Base-by-base conservation (phyloP, 306 rosid species). In the Begonia fuchsioides region DNA sequence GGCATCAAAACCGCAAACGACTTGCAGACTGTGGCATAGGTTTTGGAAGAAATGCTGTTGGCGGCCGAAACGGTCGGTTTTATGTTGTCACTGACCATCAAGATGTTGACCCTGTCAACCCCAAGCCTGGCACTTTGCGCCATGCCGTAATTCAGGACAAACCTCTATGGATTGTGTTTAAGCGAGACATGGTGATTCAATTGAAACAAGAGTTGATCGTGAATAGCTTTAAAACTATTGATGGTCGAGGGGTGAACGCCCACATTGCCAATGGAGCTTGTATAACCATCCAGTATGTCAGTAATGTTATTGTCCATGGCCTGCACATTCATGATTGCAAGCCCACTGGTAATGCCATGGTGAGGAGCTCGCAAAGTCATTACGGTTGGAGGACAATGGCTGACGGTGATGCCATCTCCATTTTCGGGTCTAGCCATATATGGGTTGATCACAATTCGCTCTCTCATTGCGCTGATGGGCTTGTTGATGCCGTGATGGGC, bases 311-410 rank as follows among this genome's bases (percentile, higher is more conserved):
- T 39, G 64, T 92, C 53, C 98, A 92, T 48, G 98, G 98, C 5
- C 73, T 92, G n/a, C 98, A 92, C 58, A 77, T 92, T 51, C 98
- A 92, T 66, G 98, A 92, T 45, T 92, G 98, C 71, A 75, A 71
- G 64, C 96, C 98, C 9, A 92, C 98, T 0, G 98, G 98, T 3
- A 86, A 92, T 71, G 98, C 98, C 55, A 54, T 92, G 98, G 98
- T 92, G 50, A 82, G 98, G 53, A 92, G 98, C 80, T 77, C 98
- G 10, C 83, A 87, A 1, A 44, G 83, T 19, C 98, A 92, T 66
- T 92, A 64, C 50, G 98, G 98, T 13, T 92, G 98, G 98, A 74
- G 98, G 66, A 92, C 98, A 7, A 92, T 92, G 83, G 95, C 98
- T 39, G 98, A 92, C 66, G 98, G 98, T 5, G 98, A 92, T 51